Evolutionary conservation across 768 basidiomycete genomes (phyloP).

Genomic region (Coprinopsis cinerea): DNA sequence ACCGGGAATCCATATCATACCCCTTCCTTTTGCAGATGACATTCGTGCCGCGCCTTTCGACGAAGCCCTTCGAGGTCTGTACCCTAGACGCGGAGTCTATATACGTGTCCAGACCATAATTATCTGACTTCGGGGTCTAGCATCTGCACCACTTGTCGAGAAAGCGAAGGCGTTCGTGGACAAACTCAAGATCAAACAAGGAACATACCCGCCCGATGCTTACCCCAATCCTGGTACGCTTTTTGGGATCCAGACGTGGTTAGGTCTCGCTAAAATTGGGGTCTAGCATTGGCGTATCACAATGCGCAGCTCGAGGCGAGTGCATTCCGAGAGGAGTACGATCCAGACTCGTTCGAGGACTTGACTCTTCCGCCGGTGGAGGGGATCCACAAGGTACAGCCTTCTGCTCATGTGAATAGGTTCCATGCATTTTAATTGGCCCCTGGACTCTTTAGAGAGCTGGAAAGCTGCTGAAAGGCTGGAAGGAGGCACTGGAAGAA

Average conservation of each 20-base stretch:
- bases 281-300: slow-evolving; percentile 74
- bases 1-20: slow-evolving; percentile 88
- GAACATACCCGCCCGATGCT: slow-evolving; percentile 81
- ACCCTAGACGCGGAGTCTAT: slow-evolving; percentile 1
- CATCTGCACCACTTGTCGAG: slow-evolving; percentile 60
- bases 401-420: too few species aligned
- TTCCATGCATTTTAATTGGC: slow-evolving; percentile 15
- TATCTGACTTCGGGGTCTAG: slow-evolving; percentile 29
- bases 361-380: slow-evolving; percentile 71
- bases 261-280: slow-evolving; percentile 7
- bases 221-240: slow-evolving; percentile 84
- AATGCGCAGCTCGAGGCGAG: slow-evolving; percentile 88
- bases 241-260: slow-evolving; percentile 8
- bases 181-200: slow-evolving; percentile 73
- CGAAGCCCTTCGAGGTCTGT: slow-evolving; percentile 54
- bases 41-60: slow-evolving; percentile 75
- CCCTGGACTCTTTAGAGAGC: slow-evolving; percentile 25
- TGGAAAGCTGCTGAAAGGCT: slow-evolving; percentile 50
- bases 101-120: neutral
- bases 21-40: slow-evolving; percentile 93
- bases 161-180: slow-evolving; percentile 70
- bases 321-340: slow-evolving; percentile 88
- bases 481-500: slow-evolving; percentile 57
- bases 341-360: slow-evolving; percentile 74
- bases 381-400: slow-evolving; percentile 82